Evolutionary conservation across 352 stramenopile species (phyloP), one percentile per base, ranked within the genome.

Genomic region (Globisporangium spiculum): DNA sequence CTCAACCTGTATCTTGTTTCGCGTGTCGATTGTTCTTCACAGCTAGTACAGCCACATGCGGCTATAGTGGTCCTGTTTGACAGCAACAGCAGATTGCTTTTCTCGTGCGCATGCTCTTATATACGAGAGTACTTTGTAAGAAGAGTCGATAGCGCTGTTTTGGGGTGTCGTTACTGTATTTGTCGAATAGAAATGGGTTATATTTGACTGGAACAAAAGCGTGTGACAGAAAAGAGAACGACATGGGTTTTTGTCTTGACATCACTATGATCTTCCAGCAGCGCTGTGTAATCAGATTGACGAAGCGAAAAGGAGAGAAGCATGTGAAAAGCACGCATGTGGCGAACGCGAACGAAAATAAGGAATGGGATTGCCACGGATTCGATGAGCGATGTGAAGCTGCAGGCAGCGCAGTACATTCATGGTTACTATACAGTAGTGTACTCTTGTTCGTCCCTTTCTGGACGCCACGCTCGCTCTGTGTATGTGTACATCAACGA

Each of bases 281-380:
- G 26, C 56, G 10, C 32, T 48, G 16, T 62, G 56, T 22, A 48
- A 62, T 62, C 56, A 62, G 56, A 48, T 62, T 20, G n/a, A 20
- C 22, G 14, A 20, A 10, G 12, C 26, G 26, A 60, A 10, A 41
- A 41, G 18, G 16, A 27, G 24, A 20, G 20, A 1, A 50, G n/a
- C 50, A 58, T 16, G 8, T 20, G 26, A 18, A 32, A 32, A n/a
- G 24, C 24, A 34, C 54, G 5, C 9, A 38, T 38, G 32, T 38
- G 8, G 8, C 32, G 32, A 38, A 41, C 24, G 14, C 26, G 54
- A 50, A 50, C 41, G 6, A 38, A 18, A 59, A 59, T 22, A 26
- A 24, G 24, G 24, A n/a, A 30, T 22, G 9, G 12, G 20, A 24
- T 16, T 24, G 5, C 8, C 54, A 38, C 26, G 41, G 41, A 50